Evolutionary conservation across 106 monocot species (phyloP), one percentile per base, ranked within the genome.

Genomic region (Xerophyta viscosa): DNA sequence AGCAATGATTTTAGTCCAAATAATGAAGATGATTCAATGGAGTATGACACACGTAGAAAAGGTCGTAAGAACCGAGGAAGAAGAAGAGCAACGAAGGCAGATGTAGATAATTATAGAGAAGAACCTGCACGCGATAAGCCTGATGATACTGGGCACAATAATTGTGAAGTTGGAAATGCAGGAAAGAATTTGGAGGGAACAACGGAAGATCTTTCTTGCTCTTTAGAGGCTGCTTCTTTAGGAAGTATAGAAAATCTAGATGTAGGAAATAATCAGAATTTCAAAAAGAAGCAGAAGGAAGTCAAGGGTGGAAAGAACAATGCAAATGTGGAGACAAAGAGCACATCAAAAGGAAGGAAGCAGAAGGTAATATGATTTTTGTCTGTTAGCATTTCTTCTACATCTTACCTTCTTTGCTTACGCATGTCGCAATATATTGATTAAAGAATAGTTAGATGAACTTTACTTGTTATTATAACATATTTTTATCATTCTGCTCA

Each of bases 311-410:
- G 24, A 41, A 71, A 65, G 37, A 79, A 76, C 31, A 66, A 60
- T 0, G 21, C 54, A 11, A 44, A 30, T 49, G 14, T 20, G 30
- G 65, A 31, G 6, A 46, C 48, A 42, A 85, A 66, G 64, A 54
- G 17, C 44, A 54, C 76, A 24, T 70, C 67, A 27, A 90, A 77
- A 54, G 84, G 74, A 67, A 80, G 70, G 47, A 90, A 80, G 51
- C 69, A 90, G 58, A 90, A 90, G 89, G 89, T 90, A 80, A 60
- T 5, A 45, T 26, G 18, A 21, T 0, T 25, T 18, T 0, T 54
- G 7, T 36, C 33, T 36, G 33, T 36, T 36, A 36, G n/a, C n/a
- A n/a, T n/a, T n/a, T n/a, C n/a, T n/a, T n/a, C n/a, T n/a, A n/a
- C n/a, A n/a, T n/a, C n/a, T n/a, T n/a, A n/a, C n/a, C n/a, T n/a